Conservation (phyloP, 2,329 filamentous ascomycete species). For the Paecilomyces fulvus region DNA sequence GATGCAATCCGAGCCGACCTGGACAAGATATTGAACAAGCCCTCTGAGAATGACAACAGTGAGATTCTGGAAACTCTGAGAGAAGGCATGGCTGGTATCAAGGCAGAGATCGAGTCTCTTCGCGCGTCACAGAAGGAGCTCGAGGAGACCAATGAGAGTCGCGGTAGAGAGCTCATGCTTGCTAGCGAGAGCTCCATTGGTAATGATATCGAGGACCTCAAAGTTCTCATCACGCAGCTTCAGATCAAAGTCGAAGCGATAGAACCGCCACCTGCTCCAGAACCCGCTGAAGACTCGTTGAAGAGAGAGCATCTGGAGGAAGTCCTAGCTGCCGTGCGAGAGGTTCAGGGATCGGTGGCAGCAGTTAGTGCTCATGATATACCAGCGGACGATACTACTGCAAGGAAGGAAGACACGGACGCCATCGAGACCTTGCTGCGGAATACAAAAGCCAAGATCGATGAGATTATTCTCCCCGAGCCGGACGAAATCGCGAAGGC, state of each 20-base stretch:
- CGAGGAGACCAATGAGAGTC: slow-evolving; percentile 44
- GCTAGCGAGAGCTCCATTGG: slow-evolving; percentile 46
- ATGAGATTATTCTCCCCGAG: slow-evolving; percentile 62
- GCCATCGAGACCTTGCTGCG: slow-evolving; percentile 84
- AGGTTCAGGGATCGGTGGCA: slow-evolving; percentile 53
- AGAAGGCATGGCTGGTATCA: slow-evolving; percentile 66
- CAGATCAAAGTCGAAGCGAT: slow-evolving; percentile 76
- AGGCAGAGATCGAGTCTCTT: slow-evolving; percentile 68
- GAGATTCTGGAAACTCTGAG: slow-evolving; percentile 85
- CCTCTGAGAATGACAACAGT: slow-evolving; percentile 73
- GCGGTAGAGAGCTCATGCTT: slow-evolving; percentile 51
- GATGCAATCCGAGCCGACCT: slow-evolving; percentile 69
- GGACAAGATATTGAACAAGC: slow-evolving; percentile 65
- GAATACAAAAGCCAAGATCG: slow-evolving; percentile 80
- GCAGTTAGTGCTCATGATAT: slow-evolving; percentile 39
- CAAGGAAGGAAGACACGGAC: slow-evolving; percentile 74
- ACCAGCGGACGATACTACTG: slow-evolving; percentile 43
- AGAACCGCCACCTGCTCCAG: slow-evolving; percentile 40
- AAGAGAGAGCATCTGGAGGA: slow-evolving; percentile 42
- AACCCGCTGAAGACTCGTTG: slow-evolving; percentile 31
- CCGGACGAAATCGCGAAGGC: slow-evolving; percentile 58
- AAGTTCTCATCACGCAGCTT: slow-evolving; percentile 72
- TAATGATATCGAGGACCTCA: slow-evolving; percentile 76
- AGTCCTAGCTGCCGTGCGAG: slow-evolving; percentile 36
- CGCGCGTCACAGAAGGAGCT: slow-evolving; percentile 46